These are phyloP conservation scores for Phoenix roebelenii DNA, from an alignment of 176 grass and related monocot genomes.

Conservation along the genomic window DNA sequence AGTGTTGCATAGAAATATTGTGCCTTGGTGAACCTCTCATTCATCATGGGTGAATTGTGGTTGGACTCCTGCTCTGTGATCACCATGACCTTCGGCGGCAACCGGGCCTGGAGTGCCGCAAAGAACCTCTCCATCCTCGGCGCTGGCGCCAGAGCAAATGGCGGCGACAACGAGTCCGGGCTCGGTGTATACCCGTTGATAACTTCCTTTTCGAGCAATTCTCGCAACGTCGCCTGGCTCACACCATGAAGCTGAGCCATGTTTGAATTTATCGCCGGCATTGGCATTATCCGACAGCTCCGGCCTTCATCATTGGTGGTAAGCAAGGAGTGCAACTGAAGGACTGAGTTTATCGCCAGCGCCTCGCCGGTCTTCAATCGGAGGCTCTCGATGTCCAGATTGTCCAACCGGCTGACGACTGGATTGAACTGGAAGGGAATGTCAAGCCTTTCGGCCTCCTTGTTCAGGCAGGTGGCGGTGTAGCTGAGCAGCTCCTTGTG, in stretches of 20 bases:
- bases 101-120: conserved; percentile 28
- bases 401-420: conserved; percentile 34
- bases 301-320: conserved; percentile 17
- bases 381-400: conserved; percentile 57
- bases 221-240: not conserved
- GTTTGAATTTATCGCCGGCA: too few species aligned
- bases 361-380: conserved; percentile 88
- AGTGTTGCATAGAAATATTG: conserved; percentile 89
- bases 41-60: conserved; percentile 58
- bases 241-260: too few species aligned
- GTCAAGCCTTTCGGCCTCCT: conserved; percentile 80
- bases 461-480: conserved; percentile 46
- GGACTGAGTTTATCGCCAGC: conserved; percentile 57
- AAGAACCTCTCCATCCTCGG: conserved; percentile 52
- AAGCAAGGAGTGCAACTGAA: conserved; percentile 65
- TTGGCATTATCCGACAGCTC: too few species aligned
- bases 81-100: conserved; percentile 65
- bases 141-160: conserved; percentile 23
- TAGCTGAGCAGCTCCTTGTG: conserved; percentile 39
- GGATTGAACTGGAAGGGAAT: conserved; percentile 93
- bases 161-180: conserved; percentile 3
- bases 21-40: conserved; percentile 74
- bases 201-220: conserved; percentile 14
- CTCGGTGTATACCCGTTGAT: conserved; percentile 5
- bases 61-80: conserved; percentile 83